Evolutionary conservation across 345 rosid species (phyloP), one percentile per base, ranked within the genome.

Genomic region (Punica granatum): DNA sequence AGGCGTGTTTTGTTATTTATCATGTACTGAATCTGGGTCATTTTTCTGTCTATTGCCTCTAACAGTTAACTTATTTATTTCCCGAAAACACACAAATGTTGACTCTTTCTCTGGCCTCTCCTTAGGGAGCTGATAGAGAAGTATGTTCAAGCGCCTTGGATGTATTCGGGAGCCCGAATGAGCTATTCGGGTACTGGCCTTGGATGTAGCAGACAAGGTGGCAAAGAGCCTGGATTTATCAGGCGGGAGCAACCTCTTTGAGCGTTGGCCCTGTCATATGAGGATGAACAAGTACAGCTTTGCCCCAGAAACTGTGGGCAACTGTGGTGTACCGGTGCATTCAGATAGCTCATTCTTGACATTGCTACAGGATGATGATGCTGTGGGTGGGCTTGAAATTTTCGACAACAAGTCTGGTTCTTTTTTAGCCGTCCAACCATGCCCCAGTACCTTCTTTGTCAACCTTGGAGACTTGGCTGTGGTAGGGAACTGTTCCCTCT

Each of bases 251-350:
- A 25, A 56, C 13, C 25, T 56, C 15, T 56, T 56, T 25, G 10
- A 67, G 68, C 85, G 68, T 53, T 92, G 98, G 98, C 82, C 89
- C 10, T 84, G 88, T 73, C 89, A 85, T 67, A 90, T 88, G 35
- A 82, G 98, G 82, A 88, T 92, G 28, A 92, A 88, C 77, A 90
- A 83, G 73, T 88, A 83, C 74, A 80, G 78, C 76, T 92, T 92
- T 69, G 70, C 85, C 61, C 86, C 90, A 0, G 88, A 86, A 67
- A 35, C 83, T 0, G 78, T 92, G 0, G 97, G 97, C 66, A 78
- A 81, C 33, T 70, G 76, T 4, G 95, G 96, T 14, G 91, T 90
- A 30, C 95, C 86, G 56, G 46, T 88, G 8, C 96, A 88, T 68
- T 85, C 95, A 0, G 95, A 90, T 76, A 85, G 88, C 0, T 83